Percentiles rank a stretch among this genome's conserved stretches.
phyloP scores from a whole-genome alignment of 1,139 yeast genomes.

The Yamadazyma triangularis region DNA sequence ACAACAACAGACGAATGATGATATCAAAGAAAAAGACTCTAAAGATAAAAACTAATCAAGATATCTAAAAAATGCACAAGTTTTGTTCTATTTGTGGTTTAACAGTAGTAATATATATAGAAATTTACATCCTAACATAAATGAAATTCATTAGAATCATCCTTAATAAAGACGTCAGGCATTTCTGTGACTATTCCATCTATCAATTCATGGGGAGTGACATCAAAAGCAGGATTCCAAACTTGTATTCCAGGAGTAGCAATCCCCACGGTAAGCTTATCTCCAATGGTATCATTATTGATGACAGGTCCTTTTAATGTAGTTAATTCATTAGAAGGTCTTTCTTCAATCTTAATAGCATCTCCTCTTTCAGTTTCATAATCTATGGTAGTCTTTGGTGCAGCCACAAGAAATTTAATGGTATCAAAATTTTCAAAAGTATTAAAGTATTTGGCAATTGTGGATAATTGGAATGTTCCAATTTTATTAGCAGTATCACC shows the following conservation, averaged over 20 bases:
- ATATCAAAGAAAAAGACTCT: conserved; percentile 5
- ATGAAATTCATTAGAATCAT: too few relatives aligned
- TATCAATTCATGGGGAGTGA: conserved; percentile 76
- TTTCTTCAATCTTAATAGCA: conserved; percentile 78
- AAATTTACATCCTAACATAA: too few relatives aligned
- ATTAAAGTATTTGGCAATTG: conserved; percentile 48
- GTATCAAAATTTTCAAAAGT: conserved; percentile 38
- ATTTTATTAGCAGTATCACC: conserved; percentile 97
- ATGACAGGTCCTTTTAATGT: conserved; percentile 61
- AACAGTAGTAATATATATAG: too few relatives aligned
- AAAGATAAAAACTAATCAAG: too few relatives aligned
- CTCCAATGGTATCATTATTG: conserved; percentile 31
- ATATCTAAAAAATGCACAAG: too few relatives aligned
- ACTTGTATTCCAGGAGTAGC: conserved; percentile 84
- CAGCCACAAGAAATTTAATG: conserved; percentile 86
- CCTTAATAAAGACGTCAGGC: conserved; percentile 48
- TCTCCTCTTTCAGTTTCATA: conserved; percentile 60
- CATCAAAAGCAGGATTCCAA: conserved; percentile 97
- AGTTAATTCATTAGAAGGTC: conserved; percentile 78
- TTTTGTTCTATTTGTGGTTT: too few relatives aligned
- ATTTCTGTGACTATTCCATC: conserved; percentile 87
- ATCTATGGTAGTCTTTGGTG: conserved; percentile 91
- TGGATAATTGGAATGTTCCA: conserved; percentile 89
- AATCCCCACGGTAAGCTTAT: conserved; percentile 57
- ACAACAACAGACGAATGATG: conserved; percentile 5